These are phyloP conservation scores for Xylaria castorea DNA, from an alignment of 495 filamentous ascomycete genomes.

Conservation along the genomic window DNA sequence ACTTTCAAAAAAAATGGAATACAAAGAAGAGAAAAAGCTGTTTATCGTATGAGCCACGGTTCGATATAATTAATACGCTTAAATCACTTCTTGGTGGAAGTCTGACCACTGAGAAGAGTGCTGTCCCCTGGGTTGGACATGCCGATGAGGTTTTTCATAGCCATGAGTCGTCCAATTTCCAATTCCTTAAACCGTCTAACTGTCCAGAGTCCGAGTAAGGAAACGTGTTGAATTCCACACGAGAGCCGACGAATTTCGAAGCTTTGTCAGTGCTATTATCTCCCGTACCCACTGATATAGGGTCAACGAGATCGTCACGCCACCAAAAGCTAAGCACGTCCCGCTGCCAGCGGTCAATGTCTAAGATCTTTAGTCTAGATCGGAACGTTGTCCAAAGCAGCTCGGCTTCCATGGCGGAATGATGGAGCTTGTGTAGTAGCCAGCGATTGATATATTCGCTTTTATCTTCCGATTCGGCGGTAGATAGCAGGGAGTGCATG, in stretches of 20 bases:
- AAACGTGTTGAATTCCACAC: constrained; percentile 1
- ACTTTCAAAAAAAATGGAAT: background rate
- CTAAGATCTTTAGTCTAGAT: constrained; percentile 42
- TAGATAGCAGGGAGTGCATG: constrained; percentile 35
- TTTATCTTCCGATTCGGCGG: constrained; percentile 39
- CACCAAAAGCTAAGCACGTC: constrained; percentile 55
- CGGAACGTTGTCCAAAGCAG: constrained; percentile 49
- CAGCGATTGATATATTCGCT: constrained; percentile 55
- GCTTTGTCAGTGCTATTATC: constrained; percentile 31
- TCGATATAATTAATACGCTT: background rate
- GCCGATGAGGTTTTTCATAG: background rate
- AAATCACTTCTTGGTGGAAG: background rate
- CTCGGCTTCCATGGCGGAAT: constrained; percentile 52
- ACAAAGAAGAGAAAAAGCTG: background rate
- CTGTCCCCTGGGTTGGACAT: background rate
- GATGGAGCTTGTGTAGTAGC: constrained; percentile 54
- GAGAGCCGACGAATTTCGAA: constrained; percentile 24
- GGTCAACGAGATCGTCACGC: constrained; percentile 44
- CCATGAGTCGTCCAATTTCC: constrained; percentile 25
- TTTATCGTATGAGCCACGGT: background rate
- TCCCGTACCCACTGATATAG: constrained; percentile 31
- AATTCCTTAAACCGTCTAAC: constrained; percentile 15
- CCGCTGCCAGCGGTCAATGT: constrained; percentile 52
- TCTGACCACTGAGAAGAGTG: background rate
- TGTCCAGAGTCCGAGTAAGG: constrained; percentile 20